Evolutionary conservation across 768 basidiomycete species (phyloP).

Genomic region (Xerocomellus chrysenteron): DNA sequence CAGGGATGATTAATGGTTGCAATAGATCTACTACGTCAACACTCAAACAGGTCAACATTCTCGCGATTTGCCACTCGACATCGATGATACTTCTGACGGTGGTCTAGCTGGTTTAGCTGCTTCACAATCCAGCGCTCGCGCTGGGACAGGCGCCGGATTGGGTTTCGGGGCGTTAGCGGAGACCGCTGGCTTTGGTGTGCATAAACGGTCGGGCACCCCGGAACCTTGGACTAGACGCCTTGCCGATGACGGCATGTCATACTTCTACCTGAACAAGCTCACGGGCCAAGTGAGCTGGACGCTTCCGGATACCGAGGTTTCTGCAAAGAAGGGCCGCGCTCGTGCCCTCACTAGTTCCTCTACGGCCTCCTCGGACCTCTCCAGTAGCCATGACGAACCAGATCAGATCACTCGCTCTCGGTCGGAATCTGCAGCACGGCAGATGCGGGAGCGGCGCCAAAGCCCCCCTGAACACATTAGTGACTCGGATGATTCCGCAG

Average conservation of each 20-base stretch:
- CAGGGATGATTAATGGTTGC: neutral
- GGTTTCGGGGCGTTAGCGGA: constrained; percentile 41
- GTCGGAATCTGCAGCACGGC: constrained; percentile 37
- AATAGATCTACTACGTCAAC: constrained; percentile 92
- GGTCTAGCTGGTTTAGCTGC: constrained; percentile 57
- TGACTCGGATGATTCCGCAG: constrained; percentile 77
- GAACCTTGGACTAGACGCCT: constrained; percentile 83
- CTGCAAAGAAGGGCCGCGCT: constrained; percentile 30
- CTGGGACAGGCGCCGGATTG: constrained; percentile 52
- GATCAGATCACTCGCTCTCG: constrained; percentile 27
- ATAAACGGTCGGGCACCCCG: constrained; percentile 58
- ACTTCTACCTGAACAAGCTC: constrained; percentile 73
- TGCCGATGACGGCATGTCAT: constrained; percentile 79
- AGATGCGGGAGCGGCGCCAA: constrained; percentile 29
- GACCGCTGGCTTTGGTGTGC: constrained; percentile 60
- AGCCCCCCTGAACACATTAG: constrained; percentile 49
- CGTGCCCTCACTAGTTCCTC: constrained; percentile 36
- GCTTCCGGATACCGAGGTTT: constrained; percentile 46
- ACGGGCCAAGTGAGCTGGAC: constrained; percentile 72
- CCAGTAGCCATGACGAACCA: constrained; percentile 22
- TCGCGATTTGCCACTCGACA: constrained; percentile 78
- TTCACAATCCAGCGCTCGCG: constrained; percentile 56
- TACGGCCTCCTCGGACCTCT: constrained; percentile 31
- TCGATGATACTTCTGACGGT: constrained; percentile 61
- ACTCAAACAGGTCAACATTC: constrained; percentile 82